These are phyloP conservation scores for Saccharomyces pastorianus DNA, from an alignment of 1,139 yeast species.

Conservation along the genomic window DNA sequence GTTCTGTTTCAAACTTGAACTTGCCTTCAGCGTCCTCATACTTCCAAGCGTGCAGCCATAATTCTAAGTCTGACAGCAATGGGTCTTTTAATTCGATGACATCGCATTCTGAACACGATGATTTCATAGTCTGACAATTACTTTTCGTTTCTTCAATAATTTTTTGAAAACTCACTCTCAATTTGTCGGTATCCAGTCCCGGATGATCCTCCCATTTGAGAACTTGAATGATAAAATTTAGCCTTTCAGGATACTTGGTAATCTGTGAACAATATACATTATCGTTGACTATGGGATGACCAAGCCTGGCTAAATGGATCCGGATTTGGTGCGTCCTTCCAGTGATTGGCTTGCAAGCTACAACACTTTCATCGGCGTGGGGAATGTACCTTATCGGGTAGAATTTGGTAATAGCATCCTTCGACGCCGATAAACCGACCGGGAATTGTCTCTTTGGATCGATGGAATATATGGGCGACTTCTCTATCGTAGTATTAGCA, in stretches of 20 bases:
- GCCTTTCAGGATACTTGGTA: constrained; percentile 21
- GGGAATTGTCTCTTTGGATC: constrained; percentile 50
- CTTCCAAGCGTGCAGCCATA: constrained; percentile 54
- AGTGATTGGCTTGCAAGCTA: constrained; percentile 38
- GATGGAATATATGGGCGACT: constrained; percentile 58
- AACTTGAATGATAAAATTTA: constrained; percentile 38
- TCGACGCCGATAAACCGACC: constrained; percentile 25
- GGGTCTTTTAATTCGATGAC: constrained; percentile 37
- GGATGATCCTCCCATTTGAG: constrained; percentile 58
- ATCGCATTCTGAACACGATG: constrained; percentile 42
- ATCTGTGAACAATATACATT: constrained; percentile 41
- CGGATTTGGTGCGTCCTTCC: constrained; percentile 58
- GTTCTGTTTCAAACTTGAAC: constrained; percentile 55
- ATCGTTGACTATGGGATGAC: constrained; percentile 65
- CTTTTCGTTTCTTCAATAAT: constrained; percentile 20
- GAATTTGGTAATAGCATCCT: constrained; percentile 39
- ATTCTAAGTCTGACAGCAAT: constrained; percentile 33
- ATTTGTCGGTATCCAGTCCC: constrained; percentile 41
- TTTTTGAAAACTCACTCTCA: constrained; percentile 23
- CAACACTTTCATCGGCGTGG: constrained; percentile 43
- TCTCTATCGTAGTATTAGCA: constrained; percentile 36
- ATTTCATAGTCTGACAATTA: constrained; percentile 31
- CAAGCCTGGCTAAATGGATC: constrained; percentile 58
- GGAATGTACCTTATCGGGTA: constrained; percentile 30
- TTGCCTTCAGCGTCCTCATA: constrained; percentile 40